Conservation (phyloP, 1,284 basidiomycete genomes). For the Ceratobasidium sp. region DNA sequence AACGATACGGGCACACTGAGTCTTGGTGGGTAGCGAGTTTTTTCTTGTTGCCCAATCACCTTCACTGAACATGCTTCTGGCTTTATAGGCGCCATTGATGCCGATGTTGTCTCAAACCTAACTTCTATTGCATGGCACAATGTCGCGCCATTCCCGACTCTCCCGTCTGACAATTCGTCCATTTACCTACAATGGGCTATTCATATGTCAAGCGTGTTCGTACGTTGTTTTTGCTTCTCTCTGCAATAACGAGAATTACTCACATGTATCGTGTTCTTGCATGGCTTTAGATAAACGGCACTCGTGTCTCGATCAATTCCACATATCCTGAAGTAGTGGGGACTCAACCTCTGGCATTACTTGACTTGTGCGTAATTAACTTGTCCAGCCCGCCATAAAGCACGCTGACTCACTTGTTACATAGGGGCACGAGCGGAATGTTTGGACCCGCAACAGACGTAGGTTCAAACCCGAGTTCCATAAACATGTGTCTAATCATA, state of each 20-base stretch:
- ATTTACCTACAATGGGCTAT: constrained; percentile 87
- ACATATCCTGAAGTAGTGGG: constrained; percentile 71
- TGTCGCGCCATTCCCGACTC: constrained; percentile 75
- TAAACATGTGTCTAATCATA: constrained; percentile 1
- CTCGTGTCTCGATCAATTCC: constrained; percentile 65
- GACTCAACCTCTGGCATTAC: constrained; percentile 72
- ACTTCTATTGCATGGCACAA: constrained; percentile 74
- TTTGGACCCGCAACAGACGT: constrained; percentile 85
- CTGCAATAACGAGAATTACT: too few relatives aligned
- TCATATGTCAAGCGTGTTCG: constrained; percentile 67
- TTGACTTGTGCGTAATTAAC: constrained; percentile 76
- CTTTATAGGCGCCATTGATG: constrained; percentile 73
- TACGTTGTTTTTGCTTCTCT: constrained; percentile 53
- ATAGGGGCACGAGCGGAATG: constrained; percentile 78
- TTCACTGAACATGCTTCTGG: constrained; percentile 19
- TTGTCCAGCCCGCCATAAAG: constrained; percentile 14
- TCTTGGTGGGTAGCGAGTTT: constrained; percentile 60
- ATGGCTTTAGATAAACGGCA: constrained; percentile 75
- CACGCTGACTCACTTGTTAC: constrained; percentile 32
- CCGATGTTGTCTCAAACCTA: constrained; percentile 68
- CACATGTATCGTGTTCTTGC: too few relatives aligned
- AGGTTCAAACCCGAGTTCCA: constrained; percentile 48
- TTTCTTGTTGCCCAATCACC: not conserved
- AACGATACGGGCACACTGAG: constrained; percentile 70
- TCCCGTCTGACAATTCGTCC: constrained; percentile 62